Conservation (phyloP, 208 protist genomes). For the Lotmaria passim region DNA sequence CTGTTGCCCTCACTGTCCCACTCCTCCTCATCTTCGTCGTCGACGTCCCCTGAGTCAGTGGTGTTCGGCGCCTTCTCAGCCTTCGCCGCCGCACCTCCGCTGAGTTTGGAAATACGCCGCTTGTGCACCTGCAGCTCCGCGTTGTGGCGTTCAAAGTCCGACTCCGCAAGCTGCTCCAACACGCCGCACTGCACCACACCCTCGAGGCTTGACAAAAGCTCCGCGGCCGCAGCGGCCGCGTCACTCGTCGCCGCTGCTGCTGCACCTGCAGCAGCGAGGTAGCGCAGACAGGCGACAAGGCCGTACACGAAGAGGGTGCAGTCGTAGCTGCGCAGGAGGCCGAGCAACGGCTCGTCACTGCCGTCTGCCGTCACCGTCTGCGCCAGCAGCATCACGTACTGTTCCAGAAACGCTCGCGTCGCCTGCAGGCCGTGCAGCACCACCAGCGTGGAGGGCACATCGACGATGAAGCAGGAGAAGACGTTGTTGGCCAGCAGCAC, state of each 20-base stretch:
- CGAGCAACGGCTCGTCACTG: conserved; percentile 26
- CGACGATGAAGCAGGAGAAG: conserved; percentile 65
- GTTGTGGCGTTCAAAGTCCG: conserved; percentile 25
- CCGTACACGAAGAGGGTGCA: conserved; percentile 66
- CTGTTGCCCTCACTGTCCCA: conserved; percentile 41
- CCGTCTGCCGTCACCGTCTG: conserved; percentile 18
- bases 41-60: conserved; percentile 20
- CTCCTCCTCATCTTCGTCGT: conserved; percentile 48
- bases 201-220: conserved; percentile 49
- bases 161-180: conserved; percentile 47
- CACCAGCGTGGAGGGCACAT: conserved; percentile 39
- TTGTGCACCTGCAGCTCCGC: conserved; percentile 44
- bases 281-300: conserved; percentile 35
- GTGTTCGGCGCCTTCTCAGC: conserved; percentile 4
- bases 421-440: conserved; percentile 42
- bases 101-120: conserved; percentile 31
- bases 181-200: conserved; percentile 54
- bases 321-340: conserved; percentile 73
- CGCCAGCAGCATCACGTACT: conserved; percentile 50
- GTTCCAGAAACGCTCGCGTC: conserved; percentile 49
- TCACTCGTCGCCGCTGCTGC: neutral
- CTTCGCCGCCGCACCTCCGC: conserved; percentile 1
- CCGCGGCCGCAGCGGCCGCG: conserved; percentile 22
- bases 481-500: conserved; percentile 74
- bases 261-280: conserved; percentile 15